Evolutionary conservation across 2,329 filamentous ascomycete genomes (phyloP), one percentile per base, ranked within the genome.

Genomic region (Dactylellina leptospora): DNA sequence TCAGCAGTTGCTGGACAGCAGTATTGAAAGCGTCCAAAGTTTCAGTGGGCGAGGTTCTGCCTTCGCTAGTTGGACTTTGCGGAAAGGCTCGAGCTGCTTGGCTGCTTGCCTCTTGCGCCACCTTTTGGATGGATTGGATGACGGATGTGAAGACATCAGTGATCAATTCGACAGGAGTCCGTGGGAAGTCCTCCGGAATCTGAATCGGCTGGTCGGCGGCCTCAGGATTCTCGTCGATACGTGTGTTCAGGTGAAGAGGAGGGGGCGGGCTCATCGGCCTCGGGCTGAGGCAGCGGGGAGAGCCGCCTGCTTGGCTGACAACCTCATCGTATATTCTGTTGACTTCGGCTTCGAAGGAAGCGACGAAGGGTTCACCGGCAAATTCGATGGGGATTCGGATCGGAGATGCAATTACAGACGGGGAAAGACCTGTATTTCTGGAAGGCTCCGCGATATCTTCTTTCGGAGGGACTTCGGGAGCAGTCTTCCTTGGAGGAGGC

Each of bases 341-440:
- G n/a, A 73, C 59, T 33, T 73, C 60, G 10, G 69, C 69, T 45
- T 73, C 69, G 23, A 73, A 73, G 1, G 69, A 73, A 45, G 69
- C 69, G 30, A 73, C 58, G 47, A 73, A 66, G 4, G 69, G 69
- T 25, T 58, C 53, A 20, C 55, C 20, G 2, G 54, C 59, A n/a
- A 66, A 61, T 42, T 66, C 69, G 4, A 71, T 13, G 10, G 66
- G 66, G 42, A 70, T 53, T 9, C 58, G 66, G 3, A 58, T 30
- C 9, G 56, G 50, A 11, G 47, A 50, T 4, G 30, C 3, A 18
- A n/a, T 40, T 1, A 27, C 51, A 28, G 33, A n/a, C 8, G 40
- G 16, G 30, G 13, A 18, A 8, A 20, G 38, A 11, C 36, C 59
- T 9, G 27, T 11, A 23, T 50, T 16, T 47, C 54, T 5, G 30